Conservation (phyloP, 2,329 filamentous ascomycete genomes). For the Plenodomus tracheiphilus region DNA sequence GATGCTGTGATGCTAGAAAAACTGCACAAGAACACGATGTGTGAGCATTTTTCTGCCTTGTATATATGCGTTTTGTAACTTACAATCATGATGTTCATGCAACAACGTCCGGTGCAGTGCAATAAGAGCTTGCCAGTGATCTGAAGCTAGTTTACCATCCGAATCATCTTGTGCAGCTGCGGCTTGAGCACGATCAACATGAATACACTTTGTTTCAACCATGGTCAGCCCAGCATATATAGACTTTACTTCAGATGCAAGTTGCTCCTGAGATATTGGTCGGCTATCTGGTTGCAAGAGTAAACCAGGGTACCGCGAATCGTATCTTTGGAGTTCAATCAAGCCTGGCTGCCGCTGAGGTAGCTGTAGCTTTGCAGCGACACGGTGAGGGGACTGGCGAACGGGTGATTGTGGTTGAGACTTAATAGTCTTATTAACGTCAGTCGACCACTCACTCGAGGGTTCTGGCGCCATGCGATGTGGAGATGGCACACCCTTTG, state of each 20-base stretch:
- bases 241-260: conserved; percentile 78
- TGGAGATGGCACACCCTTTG: conserved; percentile 16
- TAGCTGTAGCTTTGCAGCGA: conserved; percentile 11
- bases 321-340: conserved; percentile 35
- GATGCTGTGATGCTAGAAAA: conserved; percentile 85
- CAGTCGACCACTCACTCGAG: conserved; percentile 27
- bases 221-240: conserved; percentile 84
- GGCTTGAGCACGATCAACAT: conserved; percentile 70
- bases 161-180: conserved; percentile 57
- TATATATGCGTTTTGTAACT: not conserved
- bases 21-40: conserved; percentile 15
- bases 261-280: conserved; percentile 74
- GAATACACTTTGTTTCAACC: conserved; percentile 86
- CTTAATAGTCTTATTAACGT: conserved; percentile 19
- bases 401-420: conserved; percentile 15
- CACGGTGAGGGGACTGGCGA: conserved; percentile 14
- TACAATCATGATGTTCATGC: conserved; percentile 64
- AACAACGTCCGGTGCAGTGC: conserved; percentile 78
- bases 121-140: conserved; percentile 85
- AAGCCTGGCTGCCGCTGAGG: conserved; percentile 35
- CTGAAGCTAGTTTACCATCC: conserved; percentile 52
- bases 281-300: conserved; percentile 65
- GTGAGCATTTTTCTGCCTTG: not conserved
- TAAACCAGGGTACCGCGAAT: conserved; percentile 45
- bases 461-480: conserved; percentile 28